These are phyloP conservation scores for Neurospora sp. DNA, from an alignment of 2,329 filamentous ascomycete genomes.

Conservation along the genomic window DNA sequence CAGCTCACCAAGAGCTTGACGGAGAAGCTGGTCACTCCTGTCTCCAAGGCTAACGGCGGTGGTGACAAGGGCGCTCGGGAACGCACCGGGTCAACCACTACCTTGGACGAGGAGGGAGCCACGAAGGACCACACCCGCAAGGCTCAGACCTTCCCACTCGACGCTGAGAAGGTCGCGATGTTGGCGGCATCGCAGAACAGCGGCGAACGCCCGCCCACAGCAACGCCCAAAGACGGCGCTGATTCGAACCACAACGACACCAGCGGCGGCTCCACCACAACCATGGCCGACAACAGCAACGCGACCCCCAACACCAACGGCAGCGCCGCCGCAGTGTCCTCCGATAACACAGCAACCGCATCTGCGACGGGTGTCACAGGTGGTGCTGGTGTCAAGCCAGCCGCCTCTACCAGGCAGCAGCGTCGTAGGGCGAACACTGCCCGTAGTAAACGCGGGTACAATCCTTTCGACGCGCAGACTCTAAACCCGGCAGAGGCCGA, in stretches of 20 bases:
- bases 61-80: slow-evolving; percentile 11
- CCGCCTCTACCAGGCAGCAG: slow-evolving; percentile 42
- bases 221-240: not conserved
- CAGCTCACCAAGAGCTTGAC: slow-evolving; percentile 26
- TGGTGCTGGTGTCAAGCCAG: slow-evolving; percentile 23
- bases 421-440: slow-evolving; percentile 62
- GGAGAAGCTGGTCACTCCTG: slow-evolving; percentile 24
- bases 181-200: slow-evolving; percentile 14
- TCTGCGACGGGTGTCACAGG: slow-evolving; percentile 16
- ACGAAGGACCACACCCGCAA: slow-evolving; percentile 13
- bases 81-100: not conserved
- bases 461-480: slow-evolving; percentile 51
- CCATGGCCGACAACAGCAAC: slow-evolving; percentile 27
- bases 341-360: not conserved
- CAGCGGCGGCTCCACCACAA: not conserved
- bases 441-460: slow-evolving; percentile 53
- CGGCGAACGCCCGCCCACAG: slow-evolving; percentile 15
- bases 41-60: slow-evolving; percentile 11
- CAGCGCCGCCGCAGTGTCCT: slow-evolving; percentile 2
- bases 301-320: slow-evolving; percentile 30
- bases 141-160: not conserved
- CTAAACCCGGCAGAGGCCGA: slow-evolving; percentile 71
- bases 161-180: slow-evolving; percentile 3
- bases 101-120: slow-evolving; percentile 4
- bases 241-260: not conserved